These are phyloP conservation scores for Alternaria burnsii DNA, from an alignment of 2,329 filamentous ascomycete genomes.

Conservation along the genomic window DNA sequence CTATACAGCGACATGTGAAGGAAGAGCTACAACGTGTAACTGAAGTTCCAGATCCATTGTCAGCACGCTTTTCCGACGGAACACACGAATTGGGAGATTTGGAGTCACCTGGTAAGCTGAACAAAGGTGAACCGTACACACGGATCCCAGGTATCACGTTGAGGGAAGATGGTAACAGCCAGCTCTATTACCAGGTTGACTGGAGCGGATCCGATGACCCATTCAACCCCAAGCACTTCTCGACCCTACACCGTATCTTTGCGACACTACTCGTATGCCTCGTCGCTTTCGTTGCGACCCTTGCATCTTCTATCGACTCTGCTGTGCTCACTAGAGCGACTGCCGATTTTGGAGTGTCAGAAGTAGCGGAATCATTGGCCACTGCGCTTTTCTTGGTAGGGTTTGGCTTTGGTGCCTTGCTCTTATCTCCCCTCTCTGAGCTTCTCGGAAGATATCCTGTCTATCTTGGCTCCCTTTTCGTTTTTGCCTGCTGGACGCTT, in stretches of 20 bases:
- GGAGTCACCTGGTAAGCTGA: not conserved
- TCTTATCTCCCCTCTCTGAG: constrained; percentile 59
- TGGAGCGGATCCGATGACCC: constrained; percentile 9
- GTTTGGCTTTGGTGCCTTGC: constrained; percentile 55
- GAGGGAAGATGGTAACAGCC: constrained; percentile 8
- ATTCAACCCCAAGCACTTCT: constrained; percentile 12
- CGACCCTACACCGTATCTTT: constrained; percentile 10
- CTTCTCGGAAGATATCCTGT: constrained; percentile 55
- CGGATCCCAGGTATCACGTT: constrained; percentile 13
- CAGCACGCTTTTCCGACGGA: not conserved
- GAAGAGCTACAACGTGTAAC: constrained; percentile 9
- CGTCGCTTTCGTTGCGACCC: constrained; percentile 60
- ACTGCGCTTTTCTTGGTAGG: constrained; percentile 57
- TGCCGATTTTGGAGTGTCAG: constrained; percentile 54
- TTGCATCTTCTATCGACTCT: constrained; percentile 64
- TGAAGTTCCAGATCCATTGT: not conserved
- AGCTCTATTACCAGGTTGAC: constrained; percentile 14
- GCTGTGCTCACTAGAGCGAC: constrained; percentile 61
- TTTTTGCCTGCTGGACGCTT: constrained; percentile 46
- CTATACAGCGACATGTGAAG: constrained; percentile 6
- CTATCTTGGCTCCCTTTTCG: constrained; percentile 32
- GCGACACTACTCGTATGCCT: constrained; percentile 29
- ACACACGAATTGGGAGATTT: not conserved
- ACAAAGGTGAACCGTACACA: constrained; percentile 7
- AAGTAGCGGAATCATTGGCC: constrained; percentile 57